These are phyloP conservation scores for Biscogniauxia mediterranea DNA, from an alignment of 2,329 filamentous ascomycete species.

Conservation along the genomic window DNA sequence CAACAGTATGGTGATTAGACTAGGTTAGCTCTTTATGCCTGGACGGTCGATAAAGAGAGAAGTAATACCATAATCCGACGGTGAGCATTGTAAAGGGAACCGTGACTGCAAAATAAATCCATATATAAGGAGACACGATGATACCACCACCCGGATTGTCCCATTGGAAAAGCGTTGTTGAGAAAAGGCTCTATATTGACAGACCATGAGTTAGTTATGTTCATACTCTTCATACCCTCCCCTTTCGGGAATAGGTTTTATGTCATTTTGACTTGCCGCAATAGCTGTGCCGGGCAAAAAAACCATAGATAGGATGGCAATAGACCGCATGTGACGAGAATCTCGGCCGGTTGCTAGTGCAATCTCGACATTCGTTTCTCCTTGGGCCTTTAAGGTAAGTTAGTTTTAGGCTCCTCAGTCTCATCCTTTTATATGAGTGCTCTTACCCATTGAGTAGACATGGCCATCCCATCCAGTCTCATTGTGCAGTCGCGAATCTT, in stretches of 20 bases:
- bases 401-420: neutral
- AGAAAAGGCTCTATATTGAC: constrained; percentile 22
- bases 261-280: constrained; percentile 19
- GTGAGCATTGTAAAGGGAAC: constrained; percentile 9
- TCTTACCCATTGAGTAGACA: constrained; percentile 36
- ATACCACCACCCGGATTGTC: constrained; percentile 1
- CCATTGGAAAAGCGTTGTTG: constrained; percentile 29
- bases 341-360: constrained; percentile 28
- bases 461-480: constrained; percentile 35
- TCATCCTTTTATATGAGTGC: neutral
- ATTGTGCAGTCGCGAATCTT: constrained; percentile 34
- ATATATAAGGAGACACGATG: constrained; percentile 20
- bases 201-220: neutral
- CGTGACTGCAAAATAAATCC: constrained; percentile 21
- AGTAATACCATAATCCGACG: constrained; percentile 16
- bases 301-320: constrained; percentile 32
- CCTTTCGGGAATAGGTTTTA: neutral
- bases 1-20: neutral
- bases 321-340: constrained; percentile 30
- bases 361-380: constrained; percentile 31
- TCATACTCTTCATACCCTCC: too few relatives aligned
- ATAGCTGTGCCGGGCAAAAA: constrained; percentile 34
- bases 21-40: neutral
- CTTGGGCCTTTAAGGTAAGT: constrained; percentile 21
- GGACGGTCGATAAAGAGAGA: neutral